A percentile compares a stretch with the other conserved stretches of the same genome.
phyloP scores from a whole-genome alignment of 768 basidiomycete genomes.

The Baorangia bicolor region DNA sequence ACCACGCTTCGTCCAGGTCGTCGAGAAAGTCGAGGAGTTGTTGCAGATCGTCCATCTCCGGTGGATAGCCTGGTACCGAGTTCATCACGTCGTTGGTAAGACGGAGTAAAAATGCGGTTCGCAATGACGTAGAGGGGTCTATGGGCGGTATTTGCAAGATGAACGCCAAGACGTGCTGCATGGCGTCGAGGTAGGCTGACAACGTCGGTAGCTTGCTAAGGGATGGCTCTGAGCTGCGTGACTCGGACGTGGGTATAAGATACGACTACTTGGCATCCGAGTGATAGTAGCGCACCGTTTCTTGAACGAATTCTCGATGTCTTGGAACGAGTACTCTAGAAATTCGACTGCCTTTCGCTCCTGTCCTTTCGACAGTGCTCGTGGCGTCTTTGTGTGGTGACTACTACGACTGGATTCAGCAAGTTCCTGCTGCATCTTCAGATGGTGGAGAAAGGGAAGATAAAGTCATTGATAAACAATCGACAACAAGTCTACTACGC shows the following conservation, averaged over 20 bases:
- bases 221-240: constrained; percentile 29
- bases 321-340: constrained; percentile 63
- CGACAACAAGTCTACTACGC: constrained; percentile 24
- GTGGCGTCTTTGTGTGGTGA: neutral
- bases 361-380: constrained; percentile 50
- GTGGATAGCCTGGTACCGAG: constrained; percentile 60
- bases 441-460: neutral
- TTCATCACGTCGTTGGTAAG: constrained; percentile 66
- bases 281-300: constrained; percentile 60
- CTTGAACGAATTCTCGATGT: constrained; percentile 67
- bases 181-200: constrained; percentile 55
- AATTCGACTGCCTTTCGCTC: constrained; percentile 64
- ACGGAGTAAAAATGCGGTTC: constrained; percentile 66
- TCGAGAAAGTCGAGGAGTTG: constrained; percentile 65
- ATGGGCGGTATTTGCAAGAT: constrained; percentile 75
- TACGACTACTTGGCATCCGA: neutral
- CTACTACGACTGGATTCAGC: neutral
- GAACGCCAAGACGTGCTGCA: constrained; percentile 55
- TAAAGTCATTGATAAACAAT: constrained; percentile 13
- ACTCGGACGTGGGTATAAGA: constrained; percentile 2
- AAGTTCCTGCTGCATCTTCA: neutral
- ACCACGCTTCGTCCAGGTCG: constrained; percentile 75
- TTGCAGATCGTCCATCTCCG: constrained; percentile 43
- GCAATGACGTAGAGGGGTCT: constrained; percentile 65
- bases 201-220: constrained; percentile 58